These are phyloP conservation scores for Linnemannia elongata DNA, from an alignment of 192 early-diverging fungal species.

Conservation along the genomic window DNA sequence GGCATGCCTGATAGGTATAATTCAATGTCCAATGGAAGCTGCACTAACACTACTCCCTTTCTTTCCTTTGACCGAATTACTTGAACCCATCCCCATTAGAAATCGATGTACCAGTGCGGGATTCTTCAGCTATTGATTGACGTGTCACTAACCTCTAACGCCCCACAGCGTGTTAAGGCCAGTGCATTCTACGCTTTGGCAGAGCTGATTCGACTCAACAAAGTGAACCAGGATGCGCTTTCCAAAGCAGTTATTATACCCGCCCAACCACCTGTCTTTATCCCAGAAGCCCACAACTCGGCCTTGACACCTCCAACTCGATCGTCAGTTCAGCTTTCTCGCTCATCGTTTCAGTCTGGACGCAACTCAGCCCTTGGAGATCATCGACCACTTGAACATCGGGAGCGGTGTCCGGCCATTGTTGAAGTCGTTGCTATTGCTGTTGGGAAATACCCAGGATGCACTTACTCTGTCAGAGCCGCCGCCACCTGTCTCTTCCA, in stretches of 20 bases:
- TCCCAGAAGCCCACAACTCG: not conserved
- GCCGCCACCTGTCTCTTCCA: conserved; percentile 89
- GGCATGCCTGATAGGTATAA: not conserved
- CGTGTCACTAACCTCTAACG: conserved; percentile 78
- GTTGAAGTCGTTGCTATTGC: conserved; percentile 85
- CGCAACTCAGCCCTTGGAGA: conserved; percentile 39
- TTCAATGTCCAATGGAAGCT: not conserved
- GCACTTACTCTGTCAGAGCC: conserved; percentile 76
- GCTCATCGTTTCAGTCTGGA: conserved; percentile 36
- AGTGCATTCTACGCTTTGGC: conserved; percentile 90
- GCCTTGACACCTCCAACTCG: conserved; percentile 19
- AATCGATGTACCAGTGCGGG: conserved; percentile 87
- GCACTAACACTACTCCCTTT: not conserved
- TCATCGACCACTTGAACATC: conserved; percentile 29
- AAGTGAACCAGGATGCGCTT: conserved; percentile 83
- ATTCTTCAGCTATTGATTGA: conserved; percentile 87
- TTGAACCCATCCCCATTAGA: conserved; percentile 49
- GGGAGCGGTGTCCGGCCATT: conserved; percentile 83
- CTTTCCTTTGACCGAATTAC: not conserved
- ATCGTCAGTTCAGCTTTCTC: conserved; percentile 36
- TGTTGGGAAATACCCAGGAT: conserved; percentile 66
- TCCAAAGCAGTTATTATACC: conserved; percentile 78
- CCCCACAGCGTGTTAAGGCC: conserved; percentile 82
- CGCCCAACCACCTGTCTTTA: conserved; percentile 55
- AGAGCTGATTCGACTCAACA: conserved; percentile 84